Evolutionary conservation across 352 stramenopile species (phyloP), one percentile per base, ranked within the genome.

Genomic region (Saprolegnia diclina): DNA sequence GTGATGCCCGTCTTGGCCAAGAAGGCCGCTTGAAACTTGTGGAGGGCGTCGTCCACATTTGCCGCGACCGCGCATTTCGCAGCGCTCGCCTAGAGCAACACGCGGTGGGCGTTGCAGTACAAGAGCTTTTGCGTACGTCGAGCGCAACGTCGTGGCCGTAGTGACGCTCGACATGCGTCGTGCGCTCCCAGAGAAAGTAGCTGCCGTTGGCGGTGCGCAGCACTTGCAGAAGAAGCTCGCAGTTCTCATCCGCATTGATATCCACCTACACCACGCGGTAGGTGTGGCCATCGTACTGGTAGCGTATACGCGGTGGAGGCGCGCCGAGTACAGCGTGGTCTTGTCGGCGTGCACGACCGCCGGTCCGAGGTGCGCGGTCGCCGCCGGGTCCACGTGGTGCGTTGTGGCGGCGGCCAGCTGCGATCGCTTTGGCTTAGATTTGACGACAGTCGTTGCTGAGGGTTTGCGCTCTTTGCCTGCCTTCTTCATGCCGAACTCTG

Each of bases 401-500:
- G 35, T 59, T 10, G 11, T 59, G 24, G 13, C 52, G 11, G 16
- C 24, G n/a, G 24, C 52, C 11, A 35, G 13, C 24, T 59, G 52
- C 11, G 16, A 42, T 4, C 52, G 52, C 19, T 59, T 59, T 4
- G 24, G 52, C 52, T 59, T 59, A 13, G 35, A n/a, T 7, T 35
- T 14, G 16, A 42, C 7, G 35, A 59, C 35, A 21, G 24, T 40
- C 52, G 11, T 14, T 16, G 13, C 3, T n/a, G 24, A 19, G 3
- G 52, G 52, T 9, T 59, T 59, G 24, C 52, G 52, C 24, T 59
- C n/a, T 38, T 65, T 53, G 32, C 32, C 40, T 29, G 21, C 26
- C 61, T 45, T 69, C 63, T 48, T 69, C 63, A 59, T 59, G n/a
- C 46, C 5, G 3, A 9, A 4, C 2, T 42, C 1, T 42, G 35